Percentiles rank a stretch among this genome's conserved stretches.
Evolutionary conservation across 2,329 filamentous ascomycete genomes (phyloP).

Genomic region (Aspergillus viridinutans): DNA sequence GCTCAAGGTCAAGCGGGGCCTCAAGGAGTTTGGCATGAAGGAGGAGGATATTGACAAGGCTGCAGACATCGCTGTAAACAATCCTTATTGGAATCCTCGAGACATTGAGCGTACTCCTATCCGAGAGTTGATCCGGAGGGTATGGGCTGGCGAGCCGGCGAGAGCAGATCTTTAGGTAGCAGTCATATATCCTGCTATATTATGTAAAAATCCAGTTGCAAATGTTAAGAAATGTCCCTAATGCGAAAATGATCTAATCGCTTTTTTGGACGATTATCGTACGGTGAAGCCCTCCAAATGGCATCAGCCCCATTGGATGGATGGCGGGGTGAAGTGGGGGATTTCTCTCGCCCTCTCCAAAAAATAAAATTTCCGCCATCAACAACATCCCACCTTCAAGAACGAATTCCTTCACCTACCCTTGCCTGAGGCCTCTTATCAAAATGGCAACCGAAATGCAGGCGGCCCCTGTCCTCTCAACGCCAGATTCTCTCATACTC

Average conservation of each 20-base stretch:
- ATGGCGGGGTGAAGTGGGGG: constrained; percentile 33
- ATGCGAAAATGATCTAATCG: not conserved
- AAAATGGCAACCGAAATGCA: constrained; percentile 32
- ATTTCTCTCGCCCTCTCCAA: constrained; percentile 13
- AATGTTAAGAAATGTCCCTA: not conserved
- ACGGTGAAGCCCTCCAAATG: not conserved
- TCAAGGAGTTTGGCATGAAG: constrained; percentile 56
- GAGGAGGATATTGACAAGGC: constrained; percentile 59
- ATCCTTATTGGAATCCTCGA: constrained; percentile 59
- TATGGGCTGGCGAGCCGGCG: constrained; percentile 59
- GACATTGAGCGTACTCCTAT: constrained; percentile 50
- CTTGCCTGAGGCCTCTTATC: not conserved
- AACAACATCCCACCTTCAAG: constrained; percentile 1
- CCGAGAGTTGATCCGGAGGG: constrained; percentile 54
- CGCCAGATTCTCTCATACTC: constrained; percentile 59
- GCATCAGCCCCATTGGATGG: constrained; percentile 5
- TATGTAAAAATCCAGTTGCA: not conserved
- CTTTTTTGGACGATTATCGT: not conserved
- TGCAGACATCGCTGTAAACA: constrained; percentile 55
- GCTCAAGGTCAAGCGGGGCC: constrained; percentile 49
- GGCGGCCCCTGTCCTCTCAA: constrained; percentile 57
- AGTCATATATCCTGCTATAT: not conserved
- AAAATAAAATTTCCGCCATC: constrained; percentile 16
- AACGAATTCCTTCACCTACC: not conserved
- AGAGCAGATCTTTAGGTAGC: constrained; percentile 46